Percentiles rank a stretch among this genome's conserved stretches.
phyloP scores from a whole-genome alignment of 495 filamentous ascomycete species.

The Schizothecium vesticola region DNA sequence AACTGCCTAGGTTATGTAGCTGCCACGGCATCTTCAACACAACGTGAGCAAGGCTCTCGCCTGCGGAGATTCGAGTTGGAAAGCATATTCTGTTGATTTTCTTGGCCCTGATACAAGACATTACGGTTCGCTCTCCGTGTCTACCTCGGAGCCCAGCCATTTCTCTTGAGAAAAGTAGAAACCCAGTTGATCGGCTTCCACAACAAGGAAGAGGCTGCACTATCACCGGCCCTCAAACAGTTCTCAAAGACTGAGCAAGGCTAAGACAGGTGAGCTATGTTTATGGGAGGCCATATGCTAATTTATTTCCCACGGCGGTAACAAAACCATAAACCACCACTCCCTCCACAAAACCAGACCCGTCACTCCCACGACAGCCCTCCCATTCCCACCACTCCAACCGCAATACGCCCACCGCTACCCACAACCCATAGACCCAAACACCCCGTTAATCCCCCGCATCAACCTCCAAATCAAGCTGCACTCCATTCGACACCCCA shows the following conservation, averaged over 20 bases:
- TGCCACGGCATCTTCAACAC: background rate
- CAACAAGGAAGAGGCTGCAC: background rate
- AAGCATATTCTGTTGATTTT: background rate
- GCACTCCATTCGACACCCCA: conserved; percentile 81
- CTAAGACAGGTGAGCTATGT: background rate
- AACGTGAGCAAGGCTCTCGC: background rate
- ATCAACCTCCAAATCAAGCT: conserved; percentile 82
- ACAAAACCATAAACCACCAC: background rate
- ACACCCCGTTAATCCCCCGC: conserved; percentile 57
- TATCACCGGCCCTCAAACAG: background rate
- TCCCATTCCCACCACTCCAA: background rate
- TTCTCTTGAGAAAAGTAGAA: background rate
- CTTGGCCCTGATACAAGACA: too few species aligned
- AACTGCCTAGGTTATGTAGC: too few species aligned
- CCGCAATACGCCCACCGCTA: too few species aligned
- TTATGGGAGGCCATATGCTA: background rate
- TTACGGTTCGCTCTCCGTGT: background rate
- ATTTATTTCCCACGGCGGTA: background rate
- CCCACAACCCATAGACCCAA: background rate
- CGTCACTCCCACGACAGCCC: background rate
- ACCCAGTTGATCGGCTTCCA: too few species aligned
- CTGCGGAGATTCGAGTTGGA: too few species aligned
- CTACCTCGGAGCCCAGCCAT: too few species aligned
- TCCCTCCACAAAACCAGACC: background rate
- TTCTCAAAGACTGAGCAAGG: background rate